A percentile compares a stretch with the other conserved stretches of the same genome.
These are phyloP conservation scores for Stachybotrys elegans DNA, from an alignment of 2,329 filamentous ascomycete genomes.

Conservation along the genomic window DNA sequence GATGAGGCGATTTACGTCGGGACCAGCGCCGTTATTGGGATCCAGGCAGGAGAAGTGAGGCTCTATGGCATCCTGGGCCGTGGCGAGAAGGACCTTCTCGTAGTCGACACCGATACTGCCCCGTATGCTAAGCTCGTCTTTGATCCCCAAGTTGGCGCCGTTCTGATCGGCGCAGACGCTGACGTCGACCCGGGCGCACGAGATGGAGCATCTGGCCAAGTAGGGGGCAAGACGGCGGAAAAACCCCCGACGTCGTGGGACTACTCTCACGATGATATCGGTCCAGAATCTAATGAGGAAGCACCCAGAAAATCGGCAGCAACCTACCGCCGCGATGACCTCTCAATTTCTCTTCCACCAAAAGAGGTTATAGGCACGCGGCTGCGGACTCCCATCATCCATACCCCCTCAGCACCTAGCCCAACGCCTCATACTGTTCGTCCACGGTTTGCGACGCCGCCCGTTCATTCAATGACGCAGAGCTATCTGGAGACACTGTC, in stretches of 20 bases:
- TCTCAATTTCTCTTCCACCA: neutral
- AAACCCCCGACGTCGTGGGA: too few species aligned
- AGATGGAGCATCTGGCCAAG: too few species aligned
- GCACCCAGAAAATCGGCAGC: too few species aligned
- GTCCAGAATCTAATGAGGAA: too few species aligned
- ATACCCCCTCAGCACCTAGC: slow-evolving; percentile 28
- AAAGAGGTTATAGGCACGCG: neutral
- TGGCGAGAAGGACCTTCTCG: slow-evolving; percentile 61
- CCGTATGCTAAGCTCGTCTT: slow-evolving; percentile 41
- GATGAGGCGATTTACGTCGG: slow-evolving; percentile 65
- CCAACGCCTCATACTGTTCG: slow-evolving; percentile 23
- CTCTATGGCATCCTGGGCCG: slow-evolving; percentile 68
- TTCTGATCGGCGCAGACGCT: slow-evolving; percentile 12
- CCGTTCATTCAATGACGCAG: neutral
- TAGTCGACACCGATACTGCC: slow-evolving; percentile 55
- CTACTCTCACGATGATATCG: too few species aligned
- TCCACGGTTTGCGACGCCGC: slow-evolving; percentile 13
- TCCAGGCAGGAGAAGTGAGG: slow-evolving; percentile 59
- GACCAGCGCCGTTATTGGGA: slow-evolving; percentile 65
- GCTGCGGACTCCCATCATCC: slow-evolving; percentile 11
- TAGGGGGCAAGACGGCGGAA: too few species aligned
- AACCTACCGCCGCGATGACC: neutral
- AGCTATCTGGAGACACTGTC: neutral
- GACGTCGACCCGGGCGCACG: slow-evolving; percentile 1
- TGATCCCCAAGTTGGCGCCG: slow-evolving; percentile 8